phyloP scores from a whole-genome alignment of 2,329 filamentous ascomycete species.

The Fusarium citri region DNA sequence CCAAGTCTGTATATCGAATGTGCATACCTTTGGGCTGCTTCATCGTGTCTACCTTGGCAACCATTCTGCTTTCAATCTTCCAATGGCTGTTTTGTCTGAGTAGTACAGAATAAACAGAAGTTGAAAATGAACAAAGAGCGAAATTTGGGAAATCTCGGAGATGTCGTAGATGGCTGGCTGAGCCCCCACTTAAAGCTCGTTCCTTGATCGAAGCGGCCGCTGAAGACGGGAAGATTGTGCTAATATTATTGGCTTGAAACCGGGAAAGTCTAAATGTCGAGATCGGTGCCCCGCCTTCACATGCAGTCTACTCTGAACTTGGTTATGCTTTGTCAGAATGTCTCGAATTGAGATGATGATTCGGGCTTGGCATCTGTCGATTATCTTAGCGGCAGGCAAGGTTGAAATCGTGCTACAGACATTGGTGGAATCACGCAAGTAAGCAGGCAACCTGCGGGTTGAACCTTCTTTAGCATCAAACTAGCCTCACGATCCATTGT shows the following conservation, averaged over 20 bases:
- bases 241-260: not conserved
- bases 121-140: not conserved
- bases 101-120: not conserved
- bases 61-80: not conserved
- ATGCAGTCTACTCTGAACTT: not conserved
- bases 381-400: not conserved
- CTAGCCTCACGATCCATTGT: too few relatives aligned
- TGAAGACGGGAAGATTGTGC: not conserved
- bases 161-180: not conserved
- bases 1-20: fast-evolving
- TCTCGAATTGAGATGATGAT: not conserved
- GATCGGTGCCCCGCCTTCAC: not conserved
- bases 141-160: fast-evolving
- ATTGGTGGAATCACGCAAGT: not conserved
- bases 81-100: fast-evolving
- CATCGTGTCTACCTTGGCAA: not conserved
- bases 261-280: not conserved
- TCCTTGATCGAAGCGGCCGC: not conserved
- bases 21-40: not conserved
- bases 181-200: not conserved
- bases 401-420: fast-evolving
- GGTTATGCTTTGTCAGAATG: not conserved
- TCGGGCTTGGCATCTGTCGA: not conserved
- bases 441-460: too few relatives aligned
- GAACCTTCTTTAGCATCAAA: too few relatives aligned